These are phyloP conservation scores for Cladosporium colombiae DNA, from an alignment of 2,329 filamentous ascomycete species.

Conservation along the genomic window DNA sequence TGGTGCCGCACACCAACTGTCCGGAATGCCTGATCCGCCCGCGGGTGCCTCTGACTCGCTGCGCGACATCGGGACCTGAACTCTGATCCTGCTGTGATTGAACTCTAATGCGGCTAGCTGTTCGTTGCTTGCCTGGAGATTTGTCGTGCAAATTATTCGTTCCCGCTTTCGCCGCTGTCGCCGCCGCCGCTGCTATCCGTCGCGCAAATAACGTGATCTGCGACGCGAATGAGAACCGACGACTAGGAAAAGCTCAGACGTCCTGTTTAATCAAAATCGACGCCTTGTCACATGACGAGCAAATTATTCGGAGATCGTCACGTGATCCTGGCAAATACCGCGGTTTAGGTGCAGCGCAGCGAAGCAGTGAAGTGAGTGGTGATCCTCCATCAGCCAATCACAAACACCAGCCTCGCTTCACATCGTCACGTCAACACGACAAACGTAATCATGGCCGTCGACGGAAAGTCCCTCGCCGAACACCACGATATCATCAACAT, in stretches of 20 bases:
- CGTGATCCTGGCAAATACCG: slow-evolving; percentile 23
- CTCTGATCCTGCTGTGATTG: slow-evolving; percentile 5
- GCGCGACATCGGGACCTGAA: slow-evolving; percentile 15
- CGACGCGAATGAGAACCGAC: background rate
- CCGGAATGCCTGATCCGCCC: slow-evolving; percentile 1
- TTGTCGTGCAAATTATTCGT: background rate
- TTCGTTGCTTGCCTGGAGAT: background rate
- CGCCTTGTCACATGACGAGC: slow-evolving; percentile 9
- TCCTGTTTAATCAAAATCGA: background rate
- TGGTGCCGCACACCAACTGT: slow-evolving; percentile 9
- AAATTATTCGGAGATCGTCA: background rate
- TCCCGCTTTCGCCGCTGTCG: background rate
- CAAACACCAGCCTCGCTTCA: background rate
- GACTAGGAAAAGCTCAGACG: background rate
- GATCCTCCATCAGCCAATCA: background rate
- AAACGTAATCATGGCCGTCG: slow-evolving; percentile 25
- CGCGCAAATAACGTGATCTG: slow-evolving; percentile 14
- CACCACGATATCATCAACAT: slow-evolving; percentile 31
- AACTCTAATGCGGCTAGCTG: slow-evolving; percentile 1
- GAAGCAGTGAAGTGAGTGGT: background rate
- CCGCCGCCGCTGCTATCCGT: background rate
- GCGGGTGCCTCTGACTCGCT: slow-evolving; percentile 4
- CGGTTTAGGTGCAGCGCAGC: slow-evolving; percentile 24
- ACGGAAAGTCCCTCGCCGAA: slow-evolving; percentile 24
- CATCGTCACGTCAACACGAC: background rate